A percentile compares a stretch with the other conserved stretches of the same genome.
Evolutionary conservation across 2,329 filamentous ascomycete genomes (phyloP).

Genomic region (Arthrobotrys pseudoclavata): DNA sequence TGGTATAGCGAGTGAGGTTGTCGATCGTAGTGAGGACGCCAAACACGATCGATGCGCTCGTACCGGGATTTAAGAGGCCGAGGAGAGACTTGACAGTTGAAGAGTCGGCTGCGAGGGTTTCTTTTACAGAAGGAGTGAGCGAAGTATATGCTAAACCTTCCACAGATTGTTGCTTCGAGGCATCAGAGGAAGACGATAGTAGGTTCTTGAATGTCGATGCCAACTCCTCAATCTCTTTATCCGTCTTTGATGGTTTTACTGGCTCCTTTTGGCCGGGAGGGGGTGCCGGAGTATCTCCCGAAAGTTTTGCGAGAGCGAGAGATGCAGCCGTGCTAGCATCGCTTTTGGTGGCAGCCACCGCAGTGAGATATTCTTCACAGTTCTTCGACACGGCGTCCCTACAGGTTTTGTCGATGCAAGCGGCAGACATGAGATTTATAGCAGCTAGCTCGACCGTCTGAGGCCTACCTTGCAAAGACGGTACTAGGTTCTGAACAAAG

Average conservation of each 20-base stretch:
- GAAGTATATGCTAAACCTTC: conserved; percentile 95
- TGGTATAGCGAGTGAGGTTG: conserved; percentile 86
- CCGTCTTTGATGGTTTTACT: conserved; percentile 70
- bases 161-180: conserved; percentile 77
- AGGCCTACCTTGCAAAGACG: conserved; percentile 75
- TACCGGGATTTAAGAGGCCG: conserved; percentile 75
- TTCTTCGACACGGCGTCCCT: conserved; percentile 86
- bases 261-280: conserved; percentile 37
- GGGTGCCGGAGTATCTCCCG: conserved; percentile 69
- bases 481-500: conserved; percentile 82
- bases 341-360: conserved; percentile 80
- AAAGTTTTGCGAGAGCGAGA: conserved; percentile 80
- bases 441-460: conserved; percentile 84
- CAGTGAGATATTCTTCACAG: conserved; percentile 87
- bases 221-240: conserved; percentile 74
- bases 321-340: conserved; percentile 75
- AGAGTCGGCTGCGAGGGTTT: conserved; percentile 78
- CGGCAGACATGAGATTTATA: conserved; percentile 89
- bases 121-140: conserved; percentile 85
- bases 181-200: conserved; percentile 73
- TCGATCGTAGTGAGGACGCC: conserved; percentile 86
- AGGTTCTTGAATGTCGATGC: conserved; percentile 76
- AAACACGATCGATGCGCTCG: conserved; percentile 79
- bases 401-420: conserved; percentile 86
- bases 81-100: conserved; percentile 72